Percentiles rank a stretch among this genome's conserved stretches.
phyloP scores from a whole-genome alignment of 352 stramenopile species.

The Globisporangium heterothallicum region DNA sequence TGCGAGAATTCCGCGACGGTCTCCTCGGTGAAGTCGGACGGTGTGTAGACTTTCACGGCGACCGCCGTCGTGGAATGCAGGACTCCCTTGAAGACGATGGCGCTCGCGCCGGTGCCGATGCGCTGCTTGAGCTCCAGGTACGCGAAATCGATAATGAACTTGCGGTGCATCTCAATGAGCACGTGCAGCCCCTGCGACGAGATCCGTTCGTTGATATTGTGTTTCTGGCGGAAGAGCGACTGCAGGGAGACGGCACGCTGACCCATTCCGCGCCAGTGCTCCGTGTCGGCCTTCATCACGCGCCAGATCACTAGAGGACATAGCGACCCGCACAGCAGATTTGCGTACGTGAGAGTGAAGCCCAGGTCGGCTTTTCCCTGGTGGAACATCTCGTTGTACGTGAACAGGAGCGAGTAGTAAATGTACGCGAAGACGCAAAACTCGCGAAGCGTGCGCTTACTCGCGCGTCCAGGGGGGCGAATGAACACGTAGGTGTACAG shows the following conservation, averaged over 20 bases:
- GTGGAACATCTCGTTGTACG: conserved; percentile 29
- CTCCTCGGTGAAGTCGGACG: conserved; percentile 44
- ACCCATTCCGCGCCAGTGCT: conserved; percentile 43
- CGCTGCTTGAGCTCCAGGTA: conserved; percentile 30
- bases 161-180: conserved; percentile 48
- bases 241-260: conserved; percentile 24
- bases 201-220: conserved; percentile 30
- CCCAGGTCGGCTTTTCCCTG: conserved; percentile 15
- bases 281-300: conserved; percentile 39
- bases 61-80: conserved; percentile 29
- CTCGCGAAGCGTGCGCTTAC: conserved; percentile 23
- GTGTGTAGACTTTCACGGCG: conserved; percentile 60
- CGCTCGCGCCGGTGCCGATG: conserved; percentile 29
- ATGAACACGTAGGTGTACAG: conserved; percentile 22
- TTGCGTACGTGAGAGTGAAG: conserved; percentile 28
- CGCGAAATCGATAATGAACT: conserved; percentile 50
- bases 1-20: conserved; percentile 42
- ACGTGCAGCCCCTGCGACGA: conserved; percentile 36
- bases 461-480: conserved; percentile 20
- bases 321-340: conserved; percentile 16
- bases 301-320: conserved; percentile 36
- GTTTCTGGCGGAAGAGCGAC: conserved; percentile 21
- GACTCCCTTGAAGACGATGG: conserved; percentile 25
- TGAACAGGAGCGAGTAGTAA: conserved; percentile 27
- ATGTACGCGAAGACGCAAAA: conserved; percentile 32